Conservation (phyloP, 352 stramenopile genomes). For the Phytophthora syringae region DNA sequence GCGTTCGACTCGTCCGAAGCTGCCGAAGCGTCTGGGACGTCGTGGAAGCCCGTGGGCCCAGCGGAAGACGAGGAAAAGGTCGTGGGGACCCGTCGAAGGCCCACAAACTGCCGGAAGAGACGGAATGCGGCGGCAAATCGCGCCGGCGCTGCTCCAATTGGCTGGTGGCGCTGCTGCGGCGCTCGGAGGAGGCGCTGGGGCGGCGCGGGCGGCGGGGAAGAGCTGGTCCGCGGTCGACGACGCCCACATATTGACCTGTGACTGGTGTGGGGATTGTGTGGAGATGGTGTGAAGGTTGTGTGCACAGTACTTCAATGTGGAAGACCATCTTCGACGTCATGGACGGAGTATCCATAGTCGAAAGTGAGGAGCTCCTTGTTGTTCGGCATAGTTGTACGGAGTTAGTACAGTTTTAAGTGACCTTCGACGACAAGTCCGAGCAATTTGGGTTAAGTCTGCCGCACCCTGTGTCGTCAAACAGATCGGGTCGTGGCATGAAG, state of each 20-base stretch:
- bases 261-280: no score
- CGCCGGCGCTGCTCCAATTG: slow-evolving; percentile 32
- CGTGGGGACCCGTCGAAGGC: slow-evolving; percentile 25
- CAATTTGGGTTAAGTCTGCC: no score
- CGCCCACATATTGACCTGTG: slow-evolving; percentile 34
- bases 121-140: slow-evolving; percentile 26
- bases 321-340: no score
- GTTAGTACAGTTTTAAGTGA: no score
- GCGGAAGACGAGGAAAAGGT: slow-evolving; percentile 15
- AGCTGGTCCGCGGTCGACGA: slow-evolving; percentile 18
- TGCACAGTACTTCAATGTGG: no score
- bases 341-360: no score
- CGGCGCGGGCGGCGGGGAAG: slow-evolving; percentile 33
- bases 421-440: no score
- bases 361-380: no score
- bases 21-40: neutral
- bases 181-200: neutral
- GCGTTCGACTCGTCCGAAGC: slow-evolving; percentile 8
- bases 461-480: no score
- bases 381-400: no score
- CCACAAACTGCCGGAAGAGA: slow-evolving; percentile 21
- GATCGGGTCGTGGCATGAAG: no score
- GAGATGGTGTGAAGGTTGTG: no score
- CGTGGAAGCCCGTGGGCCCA: neutral
- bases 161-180: slow-evolving; percentile 31